Evolutionary conservation across 805 yeast genomes (phyloP).

Genomic region (Dipodascus albidus): DNA sequence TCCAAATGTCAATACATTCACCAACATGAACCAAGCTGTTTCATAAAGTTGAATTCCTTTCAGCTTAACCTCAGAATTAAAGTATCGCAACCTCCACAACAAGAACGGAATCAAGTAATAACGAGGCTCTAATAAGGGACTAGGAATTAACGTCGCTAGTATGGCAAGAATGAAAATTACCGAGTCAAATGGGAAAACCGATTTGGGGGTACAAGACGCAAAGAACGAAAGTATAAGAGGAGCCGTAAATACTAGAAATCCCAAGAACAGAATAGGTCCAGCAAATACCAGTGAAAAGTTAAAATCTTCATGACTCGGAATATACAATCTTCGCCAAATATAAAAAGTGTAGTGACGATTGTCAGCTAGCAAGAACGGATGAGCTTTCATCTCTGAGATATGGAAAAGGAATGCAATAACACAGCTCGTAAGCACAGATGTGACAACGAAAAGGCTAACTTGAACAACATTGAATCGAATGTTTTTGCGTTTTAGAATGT

Average conservation of each 20-base stretch:
- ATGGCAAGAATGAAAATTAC: slow-evolving; percentile 42
- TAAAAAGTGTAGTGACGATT: slow-evolving; percentile 91
- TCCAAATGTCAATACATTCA: slow-evolving; percentile 41
- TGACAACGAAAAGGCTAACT: background rate
- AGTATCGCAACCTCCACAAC: slow-evolving; percentile 54
- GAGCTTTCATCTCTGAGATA: slow-evolving; percentile 45
- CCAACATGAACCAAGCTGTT: slow-evolving; percentile 44
- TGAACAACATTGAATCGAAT: slow-evolving; percentile 3
- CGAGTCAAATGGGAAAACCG: slow-evolving; percentile 16
- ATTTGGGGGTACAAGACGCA: slow-evolving; percentile 27
- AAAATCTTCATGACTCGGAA: slow-evolving; percentile 22
- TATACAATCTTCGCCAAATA: slow-evolving; percentile 57
- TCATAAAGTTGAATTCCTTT: slow-evolving; percentile 37
- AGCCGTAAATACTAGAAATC: slow-evolving; percentile 35
- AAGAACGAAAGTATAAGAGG: slow-evolving; percentile 25
- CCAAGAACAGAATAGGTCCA: slow-evolving; percentile 53
- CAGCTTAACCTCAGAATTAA: slow-evolving; percentile 16
- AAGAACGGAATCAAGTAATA: slow-evolving; percentile 77
- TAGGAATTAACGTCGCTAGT: slow-evolving; percentile 59
- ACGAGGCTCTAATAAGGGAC: slow-evolving; percentile 90
- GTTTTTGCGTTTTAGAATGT: background rate
- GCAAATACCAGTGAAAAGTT: slow-evolving; percentile 24
- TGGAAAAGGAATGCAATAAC: slow-evolving; percentile 11
- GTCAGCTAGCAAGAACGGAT: slow-evolving; percentile 87
- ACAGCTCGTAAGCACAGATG: background rate